phyloP scores from a whole-genome alignment of 2,329 filamentous ascomycete species.

The Magnaporthales sp. region DNA sequence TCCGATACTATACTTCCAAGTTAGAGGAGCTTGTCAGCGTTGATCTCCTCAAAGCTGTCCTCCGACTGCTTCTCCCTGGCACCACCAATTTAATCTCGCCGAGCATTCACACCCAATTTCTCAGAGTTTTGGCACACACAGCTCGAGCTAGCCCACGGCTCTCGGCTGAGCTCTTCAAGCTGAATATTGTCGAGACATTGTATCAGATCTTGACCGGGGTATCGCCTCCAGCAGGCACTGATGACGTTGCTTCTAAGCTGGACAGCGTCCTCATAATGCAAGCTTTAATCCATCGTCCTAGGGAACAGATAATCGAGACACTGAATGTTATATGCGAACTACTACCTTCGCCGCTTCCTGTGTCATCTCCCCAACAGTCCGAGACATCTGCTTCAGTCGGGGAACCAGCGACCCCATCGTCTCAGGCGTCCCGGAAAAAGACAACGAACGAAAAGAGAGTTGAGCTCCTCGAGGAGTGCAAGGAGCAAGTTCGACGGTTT shows the following conservation, averaged over 20 bases:
- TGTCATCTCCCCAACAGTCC: constrained; percentile 30
- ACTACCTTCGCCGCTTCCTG: constrained; percentile 63
- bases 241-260: constrained; percentile 75
- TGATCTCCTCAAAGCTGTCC: constrained; percentile 73
- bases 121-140: constrained; percentile 83
- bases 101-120: constrained; percentile 92
- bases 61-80: constrained; percentile 82
- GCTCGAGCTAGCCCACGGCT: constrained; percentile 80
- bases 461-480: constrained; percentile 75
- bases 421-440: constrained; percentile 12
- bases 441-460: constrained; percentile 69
- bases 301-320: constrained; percentile 94
- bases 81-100: constrained; percentile 92
- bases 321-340: constrained; percentile 96
- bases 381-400: constrained; percentile 33
- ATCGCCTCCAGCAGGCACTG: constrained; percentile 72
- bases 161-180: constrained; percentile 84
- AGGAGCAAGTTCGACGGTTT: constrained; percentile 80
- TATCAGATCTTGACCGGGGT: constrained; percentile 97
- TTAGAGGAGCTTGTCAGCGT: constrained; percentile 88
- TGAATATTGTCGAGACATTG: constrained; percentile 94
- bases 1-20: constrained; percentile 79
- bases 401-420: constrained; percentile 4
- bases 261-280: constrained; percentile 99
- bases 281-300: constrained; percentile 86